These are phyloP conservation scores for Talaromyces piceae DNA, from an alignment of 2,329 filamentous ascomycete species.

Conservation along the genomic window DNA sequence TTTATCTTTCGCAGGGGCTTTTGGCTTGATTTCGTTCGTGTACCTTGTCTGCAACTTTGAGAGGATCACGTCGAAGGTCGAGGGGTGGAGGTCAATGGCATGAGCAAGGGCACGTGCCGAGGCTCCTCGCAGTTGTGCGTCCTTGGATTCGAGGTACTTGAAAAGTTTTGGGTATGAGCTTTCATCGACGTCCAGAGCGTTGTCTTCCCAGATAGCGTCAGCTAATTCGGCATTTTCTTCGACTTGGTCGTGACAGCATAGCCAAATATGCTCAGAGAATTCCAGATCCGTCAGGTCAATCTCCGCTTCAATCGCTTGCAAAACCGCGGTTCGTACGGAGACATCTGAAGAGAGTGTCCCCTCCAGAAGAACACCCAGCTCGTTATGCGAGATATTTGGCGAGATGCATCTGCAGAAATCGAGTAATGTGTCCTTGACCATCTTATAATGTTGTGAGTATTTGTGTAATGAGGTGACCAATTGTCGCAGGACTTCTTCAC, in stretches of 20 bases:
- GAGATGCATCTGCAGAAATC: conserved; percentile 80
- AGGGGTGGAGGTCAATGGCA: conserved; percentile 55
- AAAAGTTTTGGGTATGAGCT: conserved; percentile 62
- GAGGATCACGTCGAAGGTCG: conserved; percentile 56
- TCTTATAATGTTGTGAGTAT: conserved; percentile 89
- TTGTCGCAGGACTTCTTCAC: conserved; percentile 62
- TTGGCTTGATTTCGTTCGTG: conserved; percentile 69
- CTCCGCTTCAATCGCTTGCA: conserved; percentile 86
- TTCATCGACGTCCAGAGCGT: conserved; percentile 62
- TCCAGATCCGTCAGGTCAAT: conserved; percentile 82
- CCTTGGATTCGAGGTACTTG: conserved; percentile 70
- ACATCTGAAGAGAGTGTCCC: conserved; percentile 73
- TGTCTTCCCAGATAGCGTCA: conserved; percentile 90
- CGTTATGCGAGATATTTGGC: conserved; percentile 64
- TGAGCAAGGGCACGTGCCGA: conserved; percentile 76
- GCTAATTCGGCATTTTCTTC: conserved; percentile 80
- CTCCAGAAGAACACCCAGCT: conserved; percentile 68
- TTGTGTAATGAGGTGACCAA: conserved; percentile 77
- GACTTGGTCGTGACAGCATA: conserved; percentile 84
- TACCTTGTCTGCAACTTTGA: conserved; percentile 64
- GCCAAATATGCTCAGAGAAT: conserved; percentile 86
- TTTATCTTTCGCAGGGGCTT: conserved; percentile 75
- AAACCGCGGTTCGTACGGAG: conserved; percentile 71
- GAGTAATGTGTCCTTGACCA: conserved; percentile 84
- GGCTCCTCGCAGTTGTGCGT: conserved; percentile 73